Base-by-base conservation (phyloP, 495 filamentous ascomycete genomes). In the Filosporella fistucella region DNA sequence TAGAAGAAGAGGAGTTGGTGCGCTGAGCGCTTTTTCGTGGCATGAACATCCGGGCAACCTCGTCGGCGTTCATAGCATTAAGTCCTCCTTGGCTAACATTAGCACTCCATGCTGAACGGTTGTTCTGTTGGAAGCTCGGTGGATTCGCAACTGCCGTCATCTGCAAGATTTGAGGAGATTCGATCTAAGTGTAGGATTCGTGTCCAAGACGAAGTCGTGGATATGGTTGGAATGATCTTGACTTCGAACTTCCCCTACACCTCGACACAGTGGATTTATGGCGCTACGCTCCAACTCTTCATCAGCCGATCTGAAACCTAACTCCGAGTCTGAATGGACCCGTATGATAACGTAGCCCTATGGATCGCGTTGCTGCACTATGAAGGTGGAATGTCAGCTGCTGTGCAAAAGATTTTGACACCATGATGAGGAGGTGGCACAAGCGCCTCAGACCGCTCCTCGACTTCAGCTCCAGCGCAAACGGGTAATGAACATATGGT, bases 81-180 rank as follows among this genome's bases (percentile, higher is more conserved):
- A 89, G 73, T 59, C 76, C 76, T 68, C 78, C 76, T 76, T 86
- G 78, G 65, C 80, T 81, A 70, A 80, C 80, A 80, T 84, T 83
- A 83, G 76, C 69, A 76, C 72, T 70, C 81, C 80, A 85, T 81
- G 72, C 71, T 66, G 78, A 68, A 49, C 81, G 73, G 48, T 71
- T 78, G 54, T 71, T 67, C 49, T 72, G 73, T 72, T 90, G 82
- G 66, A 96, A 90, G 68, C 83, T 91, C 67, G 88, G 88, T 52
- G 87, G 89, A 71, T 82, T 88, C 61, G 90, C 93, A 69, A 98
- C 91, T 68, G 93, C 93, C 78, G 93, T 98, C 93, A 98, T 98
- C 60, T 61, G 59, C 38, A 64, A 57, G 60, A 62, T 62, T 49
- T 41, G 55, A 47, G 48, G 34, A 39, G 32, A 47, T 35, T 12